These are phyloP conservation scores for Jaapia argillacea DNA, from an alignment of 768 basidiomycete species.

Conservation along the genomic window DNA sequence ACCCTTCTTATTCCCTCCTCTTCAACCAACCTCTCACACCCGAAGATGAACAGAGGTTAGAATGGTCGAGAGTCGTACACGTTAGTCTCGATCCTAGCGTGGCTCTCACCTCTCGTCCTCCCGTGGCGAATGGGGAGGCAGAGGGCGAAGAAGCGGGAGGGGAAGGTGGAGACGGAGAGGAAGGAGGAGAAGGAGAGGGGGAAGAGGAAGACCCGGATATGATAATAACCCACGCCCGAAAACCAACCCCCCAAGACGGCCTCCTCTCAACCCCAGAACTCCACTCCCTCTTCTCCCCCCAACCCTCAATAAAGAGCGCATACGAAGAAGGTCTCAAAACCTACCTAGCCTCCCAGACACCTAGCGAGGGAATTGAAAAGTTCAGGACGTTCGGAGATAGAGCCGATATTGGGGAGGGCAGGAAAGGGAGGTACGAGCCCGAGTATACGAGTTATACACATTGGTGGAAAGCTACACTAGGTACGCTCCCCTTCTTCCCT, in stretches of 20 bases:
- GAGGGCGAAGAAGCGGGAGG: slow-evolving; percentile 21
- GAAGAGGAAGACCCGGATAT: slow-evolving; percentile 54
- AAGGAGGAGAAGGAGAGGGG: too few relatives aligned
- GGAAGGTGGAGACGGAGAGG: slow-evolving; percentile 13
- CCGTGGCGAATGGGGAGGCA: slow-evolving; percentile 29
- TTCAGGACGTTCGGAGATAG: slow-evolving; percentile 43
- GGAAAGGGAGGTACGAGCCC: slow-evolving; percentile 60
- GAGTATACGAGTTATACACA: slow-evolving; percentile 86
- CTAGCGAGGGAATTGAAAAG: slow-evolving; percentile 5
- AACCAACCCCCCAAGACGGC: slow-evolving; percentile 50
- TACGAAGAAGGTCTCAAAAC: slow-evolving; percentile 47
- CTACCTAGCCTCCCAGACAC: background rate
- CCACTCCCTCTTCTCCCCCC: slow-evolving; percentile 29
- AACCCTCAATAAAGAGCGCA: slow-evolving; percentile 43
- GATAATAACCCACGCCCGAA: slow-evolving; percentile 66
- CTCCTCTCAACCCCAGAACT: slow-evolving; percentile 56
- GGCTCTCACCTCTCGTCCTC: slow-evolving; percentile 14
- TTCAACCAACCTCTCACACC: slow-evolving; percentile 47
- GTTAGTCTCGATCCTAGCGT: slow-evolving; percentile 56
- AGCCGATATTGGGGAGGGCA: slow-evolving; percentile 25
- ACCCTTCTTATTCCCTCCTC: slow-evolving; percentile 74
- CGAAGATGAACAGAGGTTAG: slow-evolving; percentile 41
- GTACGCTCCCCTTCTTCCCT: slow-evolving; percentile 23
- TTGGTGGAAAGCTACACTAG: slow-evolving; percentile 76
- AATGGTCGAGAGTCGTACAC: slow-evolving; percentile 64